Conservation (phyloP, 192 early-diverging fungal genomes). For the Entomortierella chlamydospora region DNA sequence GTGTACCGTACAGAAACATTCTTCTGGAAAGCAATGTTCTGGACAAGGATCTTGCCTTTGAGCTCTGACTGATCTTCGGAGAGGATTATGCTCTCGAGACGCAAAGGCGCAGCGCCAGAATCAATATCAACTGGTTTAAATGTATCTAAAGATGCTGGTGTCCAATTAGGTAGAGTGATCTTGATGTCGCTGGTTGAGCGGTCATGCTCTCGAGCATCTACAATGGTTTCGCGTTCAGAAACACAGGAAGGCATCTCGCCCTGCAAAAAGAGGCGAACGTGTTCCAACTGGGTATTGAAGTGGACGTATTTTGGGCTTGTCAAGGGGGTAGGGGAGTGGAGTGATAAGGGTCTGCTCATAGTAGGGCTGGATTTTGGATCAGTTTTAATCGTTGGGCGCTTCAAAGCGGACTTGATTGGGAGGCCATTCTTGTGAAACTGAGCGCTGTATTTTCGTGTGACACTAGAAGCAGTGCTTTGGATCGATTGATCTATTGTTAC, state of each 20-base stretch:
- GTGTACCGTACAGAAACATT: slow-evolving; percentile 81
- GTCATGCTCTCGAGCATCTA: slow-evolving; percentile 29
- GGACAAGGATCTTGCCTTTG: slow-evolving; percentile 77
- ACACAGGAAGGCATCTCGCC: slow-evolving; percentile 70
- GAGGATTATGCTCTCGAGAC: slow-evolving; percentile 65
- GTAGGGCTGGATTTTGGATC: neutral
- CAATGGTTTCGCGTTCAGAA: slow-evolving; percentile 32
- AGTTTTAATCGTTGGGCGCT: slow-evolving; percentile 11
- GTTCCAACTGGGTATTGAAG: slow-evolving; percentile 76
- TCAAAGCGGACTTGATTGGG: slow-evolving; percentile 49
- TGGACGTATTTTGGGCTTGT: slow-evolving; percentile 72
- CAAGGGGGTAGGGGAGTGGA: slow-evolving; percentile 52
- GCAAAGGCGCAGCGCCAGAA: slow-evolving; percentile 22
- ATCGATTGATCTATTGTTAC: neutral
- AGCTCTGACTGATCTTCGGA: slow-evolving; percentile 65
- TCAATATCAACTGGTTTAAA: slow-evolving; percentile 57
- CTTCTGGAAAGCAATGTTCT: slow-evolving; percentile 92
- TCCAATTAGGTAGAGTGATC: slow-evolving; percentile 53
- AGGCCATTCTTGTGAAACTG: slow-evolving; percentile 46
- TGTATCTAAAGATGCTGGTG: slow-evolving; percentile 9
- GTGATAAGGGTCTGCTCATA: slow-evolving; percentile 19
- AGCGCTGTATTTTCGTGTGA: slow-evolving; percentile 16
- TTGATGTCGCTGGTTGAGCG: slow-evolving; percentile 32
- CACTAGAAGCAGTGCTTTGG: neutral
- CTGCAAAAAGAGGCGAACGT: slow-evolving; percentile 77